A percentile compares a stretch with the other conserved stretches of the same genome.
Conservation (phyloP, 169 alveolate species). For the Plasmodium adleri region DNA sequence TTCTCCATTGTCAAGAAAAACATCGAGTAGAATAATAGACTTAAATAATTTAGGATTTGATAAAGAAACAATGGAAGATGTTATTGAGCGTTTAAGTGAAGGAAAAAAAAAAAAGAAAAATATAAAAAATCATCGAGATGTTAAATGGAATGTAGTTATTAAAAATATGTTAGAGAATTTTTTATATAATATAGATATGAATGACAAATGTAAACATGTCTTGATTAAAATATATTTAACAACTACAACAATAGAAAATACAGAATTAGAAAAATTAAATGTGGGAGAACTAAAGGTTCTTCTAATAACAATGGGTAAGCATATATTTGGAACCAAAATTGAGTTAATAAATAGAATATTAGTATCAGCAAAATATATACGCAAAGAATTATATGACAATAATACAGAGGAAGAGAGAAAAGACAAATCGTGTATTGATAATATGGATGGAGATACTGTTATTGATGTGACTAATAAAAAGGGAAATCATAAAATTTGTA, state of each 20-base stretch:
- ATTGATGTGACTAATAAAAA: neutral
- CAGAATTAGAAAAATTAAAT: conserved; percentile 30
- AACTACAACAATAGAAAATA: conserved; percentile 7
- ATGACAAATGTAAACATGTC: conserved; percentile 38
- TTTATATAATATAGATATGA: conserved; percentile 49
- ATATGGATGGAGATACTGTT: neutral
- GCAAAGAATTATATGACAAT: conserved; percentile 21
- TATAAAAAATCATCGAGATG: conserved; percentile 15
- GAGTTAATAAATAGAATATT: conserved; percentile 56
- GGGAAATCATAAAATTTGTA: neutral
- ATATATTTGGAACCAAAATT: conserved; percentile 68
- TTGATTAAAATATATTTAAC: conserved; percentile 40
- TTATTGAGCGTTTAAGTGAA: conserved; percentile 11
- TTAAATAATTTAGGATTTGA: conserved; percentile 67
- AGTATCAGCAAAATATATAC: conserved; percentile 66
- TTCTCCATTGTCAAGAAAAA: conserved; percentile 64
- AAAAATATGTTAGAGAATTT: conserved; percentile 29
- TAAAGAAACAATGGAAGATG: conserved; percentile 44
- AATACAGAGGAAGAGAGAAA: neutral
- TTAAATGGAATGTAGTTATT: conserved; percentile 39
- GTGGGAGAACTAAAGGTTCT: conserved; percentile 72
- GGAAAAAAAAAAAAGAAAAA: conserved; percentile 11
- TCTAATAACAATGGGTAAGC: conserved; percentile 69
- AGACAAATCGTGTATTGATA: conserved; percentile 28
- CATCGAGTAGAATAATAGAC: conserved; percentile 68